A percentile compares a stretch with the other conserved stretches of the same genome.
Conservation (phyloP, 2,329 filamentous ascomycete genomes). For the Coleophoma cylindrospora region DNA sequence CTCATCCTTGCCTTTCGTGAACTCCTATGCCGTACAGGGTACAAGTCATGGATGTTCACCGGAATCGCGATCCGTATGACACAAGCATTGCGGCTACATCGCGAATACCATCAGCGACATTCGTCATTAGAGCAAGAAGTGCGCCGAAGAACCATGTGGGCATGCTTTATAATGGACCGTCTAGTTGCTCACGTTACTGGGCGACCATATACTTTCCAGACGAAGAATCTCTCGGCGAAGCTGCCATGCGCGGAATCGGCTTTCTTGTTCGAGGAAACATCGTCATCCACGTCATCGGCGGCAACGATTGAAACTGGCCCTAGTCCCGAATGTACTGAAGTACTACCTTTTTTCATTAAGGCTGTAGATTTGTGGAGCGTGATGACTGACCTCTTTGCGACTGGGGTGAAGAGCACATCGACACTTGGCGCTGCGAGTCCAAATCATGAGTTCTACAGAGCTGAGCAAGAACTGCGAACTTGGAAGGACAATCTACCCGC, state of each 20-base stretch:
- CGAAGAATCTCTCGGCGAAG: not conserved
- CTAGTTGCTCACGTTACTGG: not conserved
- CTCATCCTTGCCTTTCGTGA: constrained; percentile 8
- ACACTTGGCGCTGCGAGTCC: not conserved
- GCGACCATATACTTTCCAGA: not conserved
- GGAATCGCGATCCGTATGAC: constrained; percentile 8
- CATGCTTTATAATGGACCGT: not conserved
- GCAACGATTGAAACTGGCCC: not conserved
- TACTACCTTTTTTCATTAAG: not conserved
- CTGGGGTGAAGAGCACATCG: not conserved
- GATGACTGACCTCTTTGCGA: not conserved
- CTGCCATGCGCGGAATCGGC: not conserved
- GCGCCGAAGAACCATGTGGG: constrained; percentile 4
- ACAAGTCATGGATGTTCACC: constrained; percentile 10
- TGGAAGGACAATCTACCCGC: not conserved
- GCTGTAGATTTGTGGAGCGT: not conserved
- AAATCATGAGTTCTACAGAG: not conserved
- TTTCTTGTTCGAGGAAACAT: not conserved
- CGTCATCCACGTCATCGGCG: not conserved
- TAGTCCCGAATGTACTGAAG: not conserved
- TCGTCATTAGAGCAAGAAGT: constrained; percentile 6
- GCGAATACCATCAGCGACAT: constrained; percentile 5
- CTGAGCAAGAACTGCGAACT: not conserved
- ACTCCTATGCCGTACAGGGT: constrained; percentile 3
- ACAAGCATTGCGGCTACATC: constrained; percentile 6